Evolutionary conservation across 108 stramenopile species (phyloP), one percentile per base, ranked within the genome.

Genomic region (Nitzschia sp.): DNA sequence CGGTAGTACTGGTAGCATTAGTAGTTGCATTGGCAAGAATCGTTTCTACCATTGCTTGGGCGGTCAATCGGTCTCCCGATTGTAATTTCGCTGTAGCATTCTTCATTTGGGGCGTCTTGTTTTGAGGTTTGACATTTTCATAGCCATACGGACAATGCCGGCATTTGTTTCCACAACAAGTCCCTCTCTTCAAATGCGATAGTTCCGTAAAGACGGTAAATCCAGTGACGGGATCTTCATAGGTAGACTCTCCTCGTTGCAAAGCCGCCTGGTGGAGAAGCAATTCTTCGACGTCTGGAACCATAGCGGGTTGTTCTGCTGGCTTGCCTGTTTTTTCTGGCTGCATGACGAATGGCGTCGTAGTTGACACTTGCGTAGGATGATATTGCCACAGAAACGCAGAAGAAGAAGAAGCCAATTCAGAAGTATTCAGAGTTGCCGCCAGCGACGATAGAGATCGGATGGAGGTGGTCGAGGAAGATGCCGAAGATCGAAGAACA

Each of bases 91-190:
- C 58, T 0, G 33, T n/a, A 8, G 53, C 57, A 27, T 23, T 45
- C 45, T 23, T 26, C 53, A 45, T 50, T 15, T 52, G 22, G 15
- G 55, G 31, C 3, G 48, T 50, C 19, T 21, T 22, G 19, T 50
- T 4, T 6, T 63, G 41, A 11, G 31, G 46, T 30, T n/a, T 70
- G 11, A 96, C 96, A 68, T 91, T 86, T 34, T 78, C 80, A 78
- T 87, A 93, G 16, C 94, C 96, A 57, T 86, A 97, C 17, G 95
- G 95, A 77, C 96, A 97, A 69, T 97, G 96, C 19, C 95, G 89
- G 78, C 97, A 97, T 16, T 69, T 73, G 57, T 81, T 83, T 15
- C 97, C 97, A 76, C 97, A 97, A 68, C 97, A 97, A 34, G 59
- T 85, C 13, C 96, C 97, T 44, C 96, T 82, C 56, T 82, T 78